Conservation (phyloP, 1,284 basidiomycete genomes). For the Pseudomicrostroma phylloplanum region DNA sequence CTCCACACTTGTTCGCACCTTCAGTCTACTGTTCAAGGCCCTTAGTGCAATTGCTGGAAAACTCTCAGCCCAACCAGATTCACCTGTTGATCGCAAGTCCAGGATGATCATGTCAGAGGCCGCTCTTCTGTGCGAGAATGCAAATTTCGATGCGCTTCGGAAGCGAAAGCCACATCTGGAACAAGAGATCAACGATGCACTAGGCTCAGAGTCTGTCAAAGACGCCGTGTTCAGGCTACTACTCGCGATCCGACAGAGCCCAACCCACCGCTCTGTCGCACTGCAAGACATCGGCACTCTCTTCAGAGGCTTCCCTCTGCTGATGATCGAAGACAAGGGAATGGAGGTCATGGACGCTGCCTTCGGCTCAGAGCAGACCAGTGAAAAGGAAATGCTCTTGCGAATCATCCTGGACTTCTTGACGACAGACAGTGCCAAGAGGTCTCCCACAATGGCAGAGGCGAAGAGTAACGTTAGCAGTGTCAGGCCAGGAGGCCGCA, state of each 20-base stretch:
- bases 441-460: neutral
- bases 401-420: slow-evolving; percentile 72
- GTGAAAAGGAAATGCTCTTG: slow-evolving; percentile 67
- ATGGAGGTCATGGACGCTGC: slow-evolving; percentile 81
- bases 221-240: slow-evolving; percentile 73
- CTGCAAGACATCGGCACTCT: slow-evolving; percentile 76
- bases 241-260: slow-evolving; percentile 61
- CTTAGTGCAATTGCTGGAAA: slow-evolving; percentile 9
- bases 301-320: slow-evolving; percentile 80
- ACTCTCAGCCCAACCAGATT: neutral
- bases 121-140: slow-evolving; percentile 72
- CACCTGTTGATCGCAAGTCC: slow-evolving; percentile 18
- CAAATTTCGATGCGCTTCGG: slow-evolving; percentile 73
- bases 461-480: slow-evolving; percentile 17
- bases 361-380: slow-evolving; percentile 66
- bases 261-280: slow-evolving; percentile 60
- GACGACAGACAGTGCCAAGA: slow-evolving; percentile 18
- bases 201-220: slow-evolving; percentile 62
- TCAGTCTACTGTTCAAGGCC: slow-evolving; percentile 24
- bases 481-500: slow-evolving; percentile 10
- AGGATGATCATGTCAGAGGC: slow-evolving; percentile 34
- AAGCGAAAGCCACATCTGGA: slow-evolving; percentile 39
- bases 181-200: slow-evolving; percentile 17
- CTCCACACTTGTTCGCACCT: slow-evolving; percentile 64
- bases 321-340: slow-evolving; percentile 74